These are phyloP conservation scores for Plantago elongata DNA, from an alignment of 257 asterid species.

Conservation along the genomic window DNA sequence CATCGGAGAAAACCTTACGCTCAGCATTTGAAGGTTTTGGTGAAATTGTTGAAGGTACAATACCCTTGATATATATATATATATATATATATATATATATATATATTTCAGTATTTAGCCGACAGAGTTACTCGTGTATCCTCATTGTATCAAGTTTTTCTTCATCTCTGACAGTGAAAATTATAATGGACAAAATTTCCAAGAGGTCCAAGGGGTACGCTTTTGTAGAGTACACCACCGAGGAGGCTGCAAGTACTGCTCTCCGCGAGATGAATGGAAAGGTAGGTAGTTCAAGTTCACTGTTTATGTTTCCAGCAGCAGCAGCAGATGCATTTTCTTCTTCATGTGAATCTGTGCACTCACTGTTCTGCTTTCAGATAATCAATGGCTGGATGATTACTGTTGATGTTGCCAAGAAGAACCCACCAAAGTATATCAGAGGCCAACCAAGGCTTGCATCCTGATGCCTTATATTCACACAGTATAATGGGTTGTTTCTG, in stretches of 20 bases:
- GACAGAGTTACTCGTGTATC: not conserved
- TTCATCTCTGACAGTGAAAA: constrained; percentile 53
- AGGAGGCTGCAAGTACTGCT: constrained; percentile 79
- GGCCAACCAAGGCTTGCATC: constrained; percentile 39
- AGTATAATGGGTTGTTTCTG: not conserved
- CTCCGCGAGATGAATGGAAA: constrained; percentile 91
- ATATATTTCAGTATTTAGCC: not conserved
- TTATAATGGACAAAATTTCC: constrained; percentile 95
- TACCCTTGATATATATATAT: not conserved
- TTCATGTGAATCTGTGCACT: no score
- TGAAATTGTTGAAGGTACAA: constrained; percentile 70
- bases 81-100: no score
- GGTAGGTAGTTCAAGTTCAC: constrained; percentile 36
- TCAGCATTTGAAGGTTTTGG: constrained; percentile 92
- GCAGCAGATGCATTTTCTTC: no score
- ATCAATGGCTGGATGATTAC: constrained; percentile 99
- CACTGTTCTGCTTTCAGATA: constrained; percentile 44
- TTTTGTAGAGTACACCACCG: constrained; percentile 80
- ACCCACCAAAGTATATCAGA: constrained; percentile 58
- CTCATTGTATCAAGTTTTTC: constrained; percentile 9
- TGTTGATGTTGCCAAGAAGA: constrained; percentile 76
- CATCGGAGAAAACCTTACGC: constrained; percentile 82
- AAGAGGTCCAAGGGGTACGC: constrained; percentile 96
- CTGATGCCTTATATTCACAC: constrained; percentile 19
- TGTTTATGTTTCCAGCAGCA: not conserved